Evolutionary conservation across 1,284 basidiomycete genomes (phyloP).

Genomic region (Trametes versicolor): DNA sequence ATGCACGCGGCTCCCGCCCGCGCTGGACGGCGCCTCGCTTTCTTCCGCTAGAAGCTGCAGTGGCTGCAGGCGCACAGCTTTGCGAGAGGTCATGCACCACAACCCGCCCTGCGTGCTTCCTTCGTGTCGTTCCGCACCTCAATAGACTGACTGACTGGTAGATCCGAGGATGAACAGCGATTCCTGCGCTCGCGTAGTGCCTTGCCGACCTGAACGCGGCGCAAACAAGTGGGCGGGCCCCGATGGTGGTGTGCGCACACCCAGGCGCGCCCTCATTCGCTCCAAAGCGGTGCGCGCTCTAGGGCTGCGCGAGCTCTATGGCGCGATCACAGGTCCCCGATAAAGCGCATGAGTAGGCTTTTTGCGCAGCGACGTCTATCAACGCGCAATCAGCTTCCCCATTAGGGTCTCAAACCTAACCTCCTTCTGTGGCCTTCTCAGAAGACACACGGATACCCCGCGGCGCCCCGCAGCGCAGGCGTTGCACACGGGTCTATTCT

Average conservation of each 20-base stretch:
- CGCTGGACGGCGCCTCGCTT: slow-evolving; percentile 3
- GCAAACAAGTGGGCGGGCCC: neutral
- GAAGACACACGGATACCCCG: neutral
- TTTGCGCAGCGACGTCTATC: neutral
- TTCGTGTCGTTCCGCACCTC: slow-evolving; percentile 13
- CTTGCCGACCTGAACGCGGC: slow-evolving; percentile 1
- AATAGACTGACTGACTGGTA: slow-evolving; percentile 7
- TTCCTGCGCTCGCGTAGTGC: slow-evolving; percentile 16
- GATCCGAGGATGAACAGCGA: slow-evolving; percentile 23
- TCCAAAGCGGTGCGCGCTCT: neutral
- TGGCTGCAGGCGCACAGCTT: slow-evolving; percentile 7
- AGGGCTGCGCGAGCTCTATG: neutral
- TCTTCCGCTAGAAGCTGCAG: slow-evolving; percentile 15
- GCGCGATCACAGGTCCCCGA: neutral
- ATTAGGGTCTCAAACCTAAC: neutral
- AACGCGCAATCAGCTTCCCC: neutral
- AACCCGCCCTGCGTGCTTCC: neutral
- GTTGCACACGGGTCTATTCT: neutral
- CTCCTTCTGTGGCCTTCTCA: neutral
- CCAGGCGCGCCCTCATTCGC: neutral
- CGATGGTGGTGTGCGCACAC: neutral
- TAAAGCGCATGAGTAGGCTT: neutral
- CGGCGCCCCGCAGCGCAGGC: neutral
- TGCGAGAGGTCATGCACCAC: slow-evolving; percentile 17
- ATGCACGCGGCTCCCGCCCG: slow-evolving; percentile 23